These are phyloP conservation scores for Gymnopus androsaceus DNA, from an alignment of 1,284 basidiomycete genomes.

Conservation along the genomic window DNA sequence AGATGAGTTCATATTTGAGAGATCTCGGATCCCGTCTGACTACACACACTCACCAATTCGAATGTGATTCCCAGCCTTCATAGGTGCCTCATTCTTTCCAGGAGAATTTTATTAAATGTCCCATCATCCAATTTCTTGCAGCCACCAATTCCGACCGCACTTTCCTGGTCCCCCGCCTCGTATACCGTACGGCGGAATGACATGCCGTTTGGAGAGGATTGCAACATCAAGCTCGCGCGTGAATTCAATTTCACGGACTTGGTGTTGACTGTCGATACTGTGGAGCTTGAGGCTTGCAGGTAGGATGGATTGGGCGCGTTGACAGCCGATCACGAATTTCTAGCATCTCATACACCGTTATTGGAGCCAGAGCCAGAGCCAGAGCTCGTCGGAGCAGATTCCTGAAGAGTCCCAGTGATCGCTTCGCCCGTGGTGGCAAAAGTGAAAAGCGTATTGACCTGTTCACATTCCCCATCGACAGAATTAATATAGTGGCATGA, in stretches of 20 bases:
- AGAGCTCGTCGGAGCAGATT: no score
- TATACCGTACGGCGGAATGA: slow-evolving; percentile 10
- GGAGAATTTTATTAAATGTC: neutral
- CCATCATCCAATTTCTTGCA: slow-evolving; percentile 1
- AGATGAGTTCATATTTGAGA: neutral
- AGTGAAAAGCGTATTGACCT: no score
- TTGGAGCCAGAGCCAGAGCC: no score
- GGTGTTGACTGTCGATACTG: no score
- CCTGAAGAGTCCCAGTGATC: no score
- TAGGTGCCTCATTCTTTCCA: slow-evolving; percentile 1
- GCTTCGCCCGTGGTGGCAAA: no score
- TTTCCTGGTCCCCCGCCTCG: slow-evolving; percentile 7
- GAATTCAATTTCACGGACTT: slow-evolving; percentile 6
- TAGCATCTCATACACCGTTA: no score
- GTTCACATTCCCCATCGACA: no score
- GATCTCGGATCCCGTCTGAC: neutral
- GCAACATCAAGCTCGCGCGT: slow-evolving; percentile 2
- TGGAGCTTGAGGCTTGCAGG: no score
- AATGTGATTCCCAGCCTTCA: slow-evolving; percentile 2
- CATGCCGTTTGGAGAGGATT: slow-evolving; percentile 3
- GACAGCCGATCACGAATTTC: no score
- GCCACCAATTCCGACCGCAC: slow-evolving; percentile 1
- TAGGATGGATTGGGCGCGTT: no score
- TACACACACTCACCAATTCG: neutral
- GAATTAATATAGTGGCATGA: no score